Percentiles rank a stretch among this genome's conserved stretches.
These are phyloP conservation scores for Chrysanthemum seticuspe DNA, from an alignment of 129 eudicot species.

Conservation along the genomic window DNA sequence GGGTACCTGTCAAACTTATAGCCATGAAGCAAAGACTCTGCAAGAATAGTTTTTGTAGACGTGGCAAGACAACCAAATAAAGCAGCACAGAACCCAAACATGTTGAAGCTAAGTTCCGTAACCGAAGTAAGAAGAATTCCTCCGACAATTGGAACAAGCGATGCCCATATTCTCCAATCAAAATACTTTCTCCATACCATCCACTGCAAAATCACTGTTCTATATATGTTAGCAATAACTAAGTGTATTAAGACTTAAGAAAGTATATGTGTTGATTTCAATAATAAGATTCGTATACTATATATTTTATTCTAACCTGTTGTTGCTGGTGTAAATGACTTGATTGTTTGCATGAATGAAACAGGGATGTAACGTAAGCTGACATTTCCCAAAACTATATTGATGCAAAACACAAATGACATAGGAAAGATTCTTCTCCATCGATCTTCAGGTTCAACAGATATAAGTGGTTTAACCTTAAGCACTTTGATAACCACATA, in stretches of 20 bases:
- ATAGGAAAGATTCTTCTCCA: slow-evolving; percentile 97
- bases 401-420: slow-evolving; percentile 94
- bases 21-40: slow-evolving; percentile 92
- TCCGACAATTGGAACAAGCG: slow-evolving; percentile 91
- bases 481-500: slow-evolving; percentile 71
- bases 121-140: slow-evolving; percentile 93
- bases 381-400: slow-evolving; percentile 92
- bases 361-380: slow-evolving; percentile 97
- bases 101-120: slow-evolving; percentile 90
- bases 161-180: slow-evolving; percentile 93
- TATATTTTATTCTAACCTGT: slow-evolving; percentile 57
- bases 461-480: slow-evolving; percentile 81
- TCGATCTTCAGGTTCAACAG: slow-evolving; percentile 88
- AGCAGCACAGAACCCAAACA: slow-evolving; percentile 92
- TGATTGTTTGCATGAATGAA: slow-evolving; percentile 97
- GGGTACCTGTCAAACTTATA: slow-evolving; percentile 95
- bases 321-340: slow-evolving; percentile 97
- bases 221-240: slow-evolving; percentile 22
- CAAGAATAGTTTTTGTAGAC: slow-evolving; percentile 96
- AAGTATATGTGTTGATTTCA: too few species aligned
- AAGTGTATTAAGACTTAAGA: too few species aligned
- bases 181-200: slow-evolving; percentile 88
- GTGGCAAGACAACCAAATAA: slow-evolving; percentile 97
- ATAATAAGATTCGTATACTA: background rate
- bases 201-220: slow-evolving; percentile 95